phyloP scores from a whole-genome alignment of 805 yeast species.

The Cephaloascus albidus region DNA sequence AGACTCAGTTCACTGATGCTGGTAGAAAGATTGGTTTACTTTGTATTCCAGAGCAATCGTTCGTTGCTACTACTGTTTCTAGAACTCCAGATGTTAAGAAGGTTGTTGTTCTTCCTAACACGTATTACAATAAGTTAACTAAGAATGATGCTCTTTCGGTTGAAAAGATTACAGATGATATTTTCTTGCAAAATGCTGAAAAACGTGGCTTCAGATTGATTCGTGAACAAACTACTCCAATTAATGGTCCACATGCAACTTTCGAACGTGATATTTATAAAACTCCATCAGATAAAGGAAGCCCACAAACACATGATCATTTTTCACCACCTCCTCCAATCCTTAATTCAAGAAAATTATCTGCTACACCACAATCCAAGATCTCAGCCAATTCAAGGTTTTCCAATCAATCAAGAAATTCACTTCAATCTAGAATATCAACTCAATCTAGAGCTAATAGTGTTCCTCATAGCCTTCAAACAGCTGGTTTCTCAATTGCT shows the following conservation, averaged over 20 bases:
- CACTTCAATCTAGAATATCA: background rate
- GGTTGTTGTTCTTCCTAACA: constrained; percentile 55
- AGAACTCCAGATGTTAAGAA: constrained; percentile 43
- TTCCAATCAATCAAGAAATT: constrained; percentile 1
- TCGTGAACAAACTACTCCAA: background rate
- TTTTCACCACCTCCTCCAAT: background rate
- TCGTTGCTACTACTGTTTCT: constrained; percentile 53
- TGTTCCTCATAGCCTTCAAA: background rate
- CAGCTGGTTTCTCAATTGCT: constrained; percentile 26
- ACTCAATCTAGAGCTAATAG: background rate
- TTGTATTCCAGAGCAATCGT: constrained; percentile 49
- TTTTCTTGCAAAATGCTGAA: constrained; percentile 32
- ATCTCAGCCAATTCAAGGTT: background rate
- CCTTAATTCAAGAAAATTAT: background rate
- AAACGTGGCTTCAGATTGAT: constrained; percentile 35
- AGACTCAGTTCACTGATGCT: constrained; percentile 17
- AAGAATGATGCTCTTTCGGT: constrained; percentile 33
- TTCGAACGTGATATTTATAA: background rate
- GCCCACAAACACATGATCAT: background rate
- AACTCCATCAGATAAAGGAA: background rate
- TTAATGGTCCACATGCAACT: background rate
- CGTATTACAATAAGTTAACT: constrained; percentile 52
- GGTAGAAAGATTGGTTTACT: constrained; percentile 40
- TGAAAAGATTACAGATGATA: constrained; percentile 35
- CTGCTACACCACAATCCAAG: background rate